phyloP scores from a whole-genome alignment of 768 basidiomycete species.

The Russula olivacea region DNA sequence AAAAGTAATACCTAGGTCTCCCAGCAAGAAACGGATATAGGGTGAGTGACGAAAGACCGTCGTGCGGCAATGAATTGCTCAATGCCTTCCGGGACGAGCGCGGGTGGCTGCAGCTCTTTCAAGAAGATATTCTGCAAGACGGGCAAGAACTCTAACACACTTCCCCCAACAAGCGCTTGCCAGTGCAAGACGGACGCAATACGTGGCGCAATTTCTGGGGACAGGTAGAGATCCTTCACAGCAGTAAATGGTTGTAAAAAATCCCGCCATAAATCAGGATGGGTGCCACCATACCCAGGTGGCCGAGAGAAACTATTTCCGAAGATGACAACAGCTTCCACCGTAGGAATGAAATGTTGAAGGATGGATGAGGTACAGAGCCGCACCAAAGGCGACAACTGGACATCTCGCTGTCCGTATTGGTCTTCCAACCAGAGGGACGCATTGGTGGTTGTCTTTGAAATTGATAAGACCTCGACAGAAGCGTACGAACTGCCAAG shows the following conservation, averaged over 20 bases:
- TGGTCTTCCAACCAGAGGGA: background rate
- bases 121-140: background rate
- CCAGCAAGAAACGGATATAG: background rate
- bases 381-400: background rate
- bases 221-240: background rate
- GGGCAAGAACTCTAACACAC: background rate
- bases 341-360: too few relatives aligned
- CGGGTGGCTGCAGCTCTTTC: too few relatives aligned
- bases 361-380: background rate
- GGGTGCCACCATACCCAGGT: too few relatives aligned
- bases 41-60: too few relatives aligned
- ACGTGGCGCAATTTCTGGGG: background rate
- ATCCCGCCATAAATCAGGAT: too few relatives aligned
- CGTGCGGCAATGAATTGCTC: background rate
- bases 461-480: too few relatives aligned
- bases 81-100: background rate
- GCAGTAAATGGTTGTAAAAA: background rate
- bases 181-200: background rate
- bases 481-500: too few relatives aligned
- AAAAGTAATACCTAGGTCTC: too few relatives aligned
- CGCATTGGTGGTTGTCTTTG: too few relatives aligned
- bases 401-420: too few relatives aligned
- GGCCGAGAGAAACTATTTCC: too few relatives aligned
- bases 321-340: too few relatives aligned
- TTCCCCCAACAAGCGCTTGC: background rate